Conservation (phyloP, 2,329 filamentous ascomycete species). For the Lecanosticta acicola region DNA sequence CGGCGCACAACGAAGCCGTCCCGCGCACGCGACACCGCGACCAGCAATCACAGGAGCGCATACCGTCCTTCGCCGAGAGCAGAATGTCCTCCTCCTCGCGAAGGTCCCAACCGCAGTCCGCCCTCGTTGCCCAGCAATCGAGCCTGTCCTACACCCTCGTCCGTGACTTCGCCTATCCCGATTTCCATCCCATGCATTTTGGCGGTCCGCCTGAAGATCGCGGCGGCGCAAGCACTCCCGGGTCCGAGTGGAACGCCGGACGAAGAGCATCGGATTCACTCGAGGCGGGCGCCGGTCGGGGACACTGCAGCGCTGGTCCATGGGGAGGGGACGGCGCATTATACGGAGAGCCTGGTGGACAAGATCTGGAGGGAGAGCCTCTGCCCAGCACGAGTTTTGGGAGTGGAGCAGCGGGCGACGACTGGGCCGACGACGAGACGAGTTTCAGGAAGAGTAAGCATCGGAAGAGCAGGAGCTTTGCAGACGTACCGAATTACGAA, state of each 20-base stretch:
- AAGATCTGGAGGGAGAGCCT: conserved; percentile 21
- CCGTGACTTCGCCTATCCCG: conserved; percentile 89
- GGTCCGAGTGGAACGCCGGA: conserved; percentile 67
- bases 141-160: conserved; percentile 84
- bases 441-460: conserved; percentile 25
- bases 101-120: conserved; percentile 64
- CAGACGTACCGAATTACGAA: conserved; percentile 82
- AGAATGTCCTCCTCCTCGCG: conserved; percentile 78
- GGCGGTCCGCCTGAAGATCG: conserved; percentile 77
- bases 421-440: conserved; percentile 17
- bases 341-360: conserved; percentile 22
- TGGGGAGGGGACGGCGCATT: conserved; percentile 36
- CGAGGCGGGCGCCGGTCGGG: conserved; percentile 15
- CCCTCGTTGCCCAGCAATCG: conserved; percentile 76
- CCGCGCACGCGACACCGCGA: conserved; percentile 1
- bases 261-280: conserved; percentile 70
- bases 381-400: conserved; percentile 34
- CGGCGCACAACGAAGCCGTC: neutral
- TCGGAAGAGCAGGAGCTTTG: conserved; percentile 59
- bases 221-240: conserved; percentile 78
- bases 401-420: conserved; percentile 8
- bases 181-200: conserved; percentile 82
- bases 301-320: conserved; percentile 50
- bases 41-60: conserved; percentile 3
- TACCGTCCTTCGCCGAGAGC: conserved; percentile 54